Evolutionary conservation across 2,329 filamentous ascomycete species (phyloP).

Genomic region (Ceratocystis ficicola): DNA sequence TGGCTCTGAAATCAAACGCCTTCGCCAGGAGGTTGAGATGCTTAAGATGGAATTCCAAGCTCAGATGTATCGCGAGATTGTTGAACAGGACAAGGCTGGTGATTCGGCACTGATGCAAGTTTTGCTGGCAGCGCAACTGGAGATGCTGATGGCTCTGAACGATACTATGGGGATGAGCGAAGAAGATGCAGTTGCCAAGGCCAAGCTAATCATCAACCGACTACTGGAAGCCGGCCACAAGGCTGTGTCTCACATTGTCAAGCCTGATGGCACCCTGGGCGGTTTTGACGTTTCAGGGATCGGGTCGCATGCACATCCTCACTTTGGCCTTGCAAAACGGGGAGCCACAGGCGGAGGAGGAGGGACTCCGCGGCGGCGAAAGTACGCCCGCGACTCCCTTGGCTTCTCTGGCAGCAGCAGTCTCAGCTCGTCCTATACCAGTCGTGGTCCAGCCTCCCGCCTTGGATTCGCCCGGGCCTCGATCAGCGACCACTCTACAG

Average conservation of each 20-base stretch:
- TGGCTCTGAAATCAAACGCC: conserved; percentile 40
- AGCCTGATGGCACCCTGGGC: conserved; percentile 48
- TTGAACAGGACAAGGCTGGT: conserved; percentile 72
- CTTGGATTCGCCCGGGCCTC: conserved; percentile 16
- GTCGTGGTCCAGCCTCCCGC: conserved; percentile 12
- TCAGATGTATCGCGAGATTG: conserved; percentile 62
- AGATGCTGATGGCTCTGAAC: conserved; percentile 71
- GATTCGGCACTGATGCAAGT: conserved; percentile 70
- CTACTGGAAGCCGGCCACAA: conserved; percentile 65
- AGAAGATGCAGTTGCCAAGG: conserved; percentile 67
- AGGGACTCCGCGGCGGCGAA: conserved; percentile 19
- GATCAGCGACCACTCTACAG: neutral
- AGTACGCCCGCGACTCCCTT: conserved; percentile 20
- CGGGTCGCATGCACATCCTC: conserved; percentile 22
- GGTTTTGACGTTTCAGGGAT: conserved; percentile 21
- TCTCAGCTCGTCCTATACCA: neutral
- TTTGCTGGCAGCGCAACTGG: conserved; percentile 80
- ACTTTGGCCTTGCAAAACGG: conserved; percentile 22
- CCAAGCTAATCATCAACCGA: conserved; percentile 62
- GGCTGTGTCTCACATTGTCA: conserved; percentile 72
- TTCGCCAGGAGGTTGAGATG: conserved; percentile 73
- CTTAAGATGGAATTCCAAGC: conserved; percentile 72
- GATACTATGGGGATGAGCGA: conserved; percentile 74
- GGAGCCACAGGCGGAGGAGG: conserved; percentile 19
- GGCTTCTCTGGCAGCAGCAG: conserved; percentile 14